A percentile compares a stretch with the other conserved stretches of the same genome.
These are phyloP conservation scores for Trichosporon inkin DNA, from an alignment of 1,284 basidiomycete species.

Conservation along the genomic window DNA sequence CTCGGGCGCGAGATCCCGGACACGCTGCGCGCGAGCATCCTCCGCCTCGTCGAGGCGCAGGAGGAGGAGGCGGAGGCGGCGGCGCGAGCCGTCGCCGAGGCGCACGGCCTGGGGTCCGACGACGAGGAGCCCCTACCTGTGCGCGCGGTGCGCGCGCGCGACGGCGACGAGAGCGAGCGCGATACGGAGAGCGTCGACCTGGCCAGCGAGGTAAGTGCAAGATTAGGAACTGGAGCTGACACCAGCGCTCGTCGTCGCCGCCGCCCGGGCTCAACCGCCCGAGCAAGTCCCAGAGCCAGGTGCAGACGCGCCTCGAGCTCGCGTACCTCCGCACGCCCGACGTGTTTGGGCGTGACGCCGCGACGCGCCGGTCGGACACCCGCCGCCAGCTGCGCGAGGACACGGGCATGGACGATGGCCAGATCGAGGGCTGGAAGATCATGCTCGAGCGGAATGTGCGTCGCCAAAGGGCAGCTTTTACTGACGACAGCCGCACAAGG, in stretches of 20 bases:
- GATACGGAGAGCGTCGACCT: constrained; percentile 11
- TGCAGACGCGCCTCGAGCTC: constrained; percentile 65
- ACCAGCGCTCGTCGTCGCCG: not conserved
- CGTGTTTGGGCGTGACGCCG: constrained; percentile 69
- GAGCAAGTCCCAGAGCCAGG: not conserved
- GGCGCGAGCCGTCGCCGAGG: constrained; percentile 49
- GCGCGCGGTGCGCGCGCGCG: constrained; percentile 26
- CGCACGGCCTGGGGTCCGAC: constrained; percentile 36
- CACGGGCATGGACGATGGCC: constrained; percentile 65
- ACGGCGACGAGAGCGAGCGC: constrained; percentile 27
- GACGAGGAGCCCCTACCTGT: constrained; percentile 50
- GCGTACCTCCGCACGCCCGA: constrained; percentile 69
- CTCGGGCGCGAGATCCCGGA: constrained; percentile 63
- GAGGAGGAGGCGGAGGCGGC: constrained; percentile 64
- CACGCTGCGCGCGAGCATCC: constrained; percentile 71
- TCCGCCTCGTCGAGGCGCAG: constrained; percentile 68
- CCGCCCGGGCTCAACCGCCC: not conserved
- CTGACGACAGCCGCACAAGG: constrained; percentile 44
- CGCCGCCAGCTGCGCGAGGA: constrained; percentile 62
- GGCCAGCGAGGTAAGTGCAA: constrained; percentile 9
- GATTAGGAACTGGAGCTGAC: not conserved
- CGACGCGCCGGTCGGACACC: constrained; percentile 63
- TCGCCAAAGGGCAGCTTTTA: constrained; percentile 19
- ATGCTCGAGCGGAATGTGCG: constrained; percentile 80
- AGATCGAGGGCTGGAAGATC: constrained; percentile 80